A percentile compares a stretch with the other conserved stretches of the same genome.
Conservation (phyloP, 176 grass and related monocot genomes). For the Ananas comosus region DNA sequence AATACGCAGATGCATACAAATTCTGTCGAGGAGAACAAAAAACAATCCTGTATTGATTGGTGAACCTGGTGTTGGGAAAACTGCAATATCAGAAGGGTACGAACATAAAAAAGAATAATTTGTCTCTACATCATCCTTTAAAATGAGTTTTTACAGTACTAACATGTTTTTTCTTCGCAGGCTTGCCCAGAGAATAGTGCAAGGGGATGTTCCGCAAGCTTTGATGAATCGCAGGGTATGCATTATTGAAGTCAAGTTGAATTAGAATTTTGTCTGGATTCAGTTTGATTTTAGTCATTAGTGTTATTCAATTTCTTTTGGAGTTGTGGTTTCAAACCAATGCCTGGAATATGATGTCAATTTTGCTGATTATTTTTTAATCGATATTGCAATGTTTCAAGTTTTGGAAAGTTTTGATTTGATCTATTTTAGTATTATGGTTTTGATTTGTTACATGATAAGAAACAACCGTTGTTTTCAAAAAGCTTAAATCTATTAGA, state of each 20-base stretch:
- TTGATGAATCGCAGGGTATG: constrained; percentile 78
- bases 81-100: constrained; percentile 98
- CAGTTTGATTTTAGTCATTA: neutral
- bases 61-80: constrained; percentile 99
- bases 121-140: neutral
- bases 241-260: neutral
- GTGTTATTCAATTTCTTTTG: too few relatives aligned
- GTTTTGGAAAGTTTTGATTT: too few relatives aligned
- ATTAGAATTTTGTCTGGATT: neutral
- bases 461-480: too few relatives aligned
- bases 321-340: too few relatives aligned
- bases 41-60: constrained; percentile 98
- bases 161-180: constrained; percentile 30
- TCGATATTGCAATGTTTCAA: too few relatives aligned
- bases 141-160: neutral
- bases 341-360: too few relatives aligned
- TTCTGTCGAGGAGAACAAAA: constrained; percentile 93
- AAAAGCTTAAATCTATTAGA: too few relatives aligned
- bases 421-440: too few relatives aligned
- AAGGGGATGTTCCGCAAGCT: constrained; percentile 96
- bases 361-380: too few relatives aligned
- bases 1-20: constrained; percentile 97
- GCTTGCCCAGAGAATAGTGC: constrained; percentile 96
- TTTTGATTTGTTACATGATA: too few relatives aligned
- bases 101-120: neutral